A percentile compares a stretch with the other conserved stretches of the same genome.
Conservation (phyloP, 495 filamentous ascomycete species). For the Rusavskia elegans region DNA sequence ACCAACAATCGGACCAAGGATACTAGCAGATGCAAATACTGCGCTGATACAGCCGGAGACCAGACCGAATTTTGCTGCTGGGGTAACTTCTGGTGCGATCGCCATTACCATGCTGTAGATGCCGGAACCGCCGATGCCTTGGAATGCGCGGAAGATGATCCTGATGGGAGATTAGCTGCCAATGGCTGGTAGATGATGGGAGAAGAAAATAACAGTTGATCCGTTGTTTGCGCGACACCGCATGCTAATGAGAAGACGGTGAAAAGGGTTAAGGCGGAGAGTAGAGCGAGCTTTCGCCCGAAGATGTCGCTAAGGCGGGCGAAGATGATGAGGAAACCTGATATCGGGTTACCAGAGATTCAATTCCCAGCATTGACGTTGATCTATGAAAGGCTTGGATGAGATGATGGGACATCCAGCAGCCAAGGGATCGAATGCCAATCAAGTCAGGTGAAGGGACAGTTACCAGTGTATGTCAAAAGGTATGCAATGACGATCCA, state of each 20-base stretch:
- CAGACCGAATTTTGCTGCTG: constrained; percentile 27
- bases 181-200: too few relatives aligned
- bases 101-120: constrained; percentile 34
- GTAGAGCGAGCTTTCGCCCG: constrained; percentile 33
- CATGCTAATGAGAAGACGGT: constrained; percentile 40
- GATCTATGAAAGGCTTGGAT: too few relatives aligned
- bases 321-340: constrained; percentile 41
- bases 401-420: too few relatives aligned
- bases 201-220: constrained; percentile 38
- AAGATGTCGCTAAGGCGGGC: constrained; percentile 45
- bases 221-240: constrained; percentile 31
- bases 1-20: constrained; percentile 27
- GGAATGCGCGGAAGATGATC: constrained; percentile 36
- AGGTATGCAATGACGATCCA: constrained; percentile 45
- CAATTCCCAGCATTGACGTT: too few relatives aligned
- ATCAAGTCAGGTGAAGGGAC: not conserved
- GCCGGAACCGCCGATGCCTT: constrained; percentile 40
- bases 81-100: constrained; percentile 31
- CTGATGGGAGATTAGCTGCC: constrained; percentile 12
- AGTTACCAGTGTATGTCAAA: constrained; percentile 36
- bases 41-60: constrained; percentile 30
- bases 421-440: too few relatives aligned
- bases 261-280: constrained; percentile 35
- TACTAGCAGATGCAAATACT: constrained; percentile 9
- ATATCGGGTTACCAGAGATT: not conserved